Base-by-base conservation (phyloP, 257 asterid species). In the Penstemon eatonii region DNA sequence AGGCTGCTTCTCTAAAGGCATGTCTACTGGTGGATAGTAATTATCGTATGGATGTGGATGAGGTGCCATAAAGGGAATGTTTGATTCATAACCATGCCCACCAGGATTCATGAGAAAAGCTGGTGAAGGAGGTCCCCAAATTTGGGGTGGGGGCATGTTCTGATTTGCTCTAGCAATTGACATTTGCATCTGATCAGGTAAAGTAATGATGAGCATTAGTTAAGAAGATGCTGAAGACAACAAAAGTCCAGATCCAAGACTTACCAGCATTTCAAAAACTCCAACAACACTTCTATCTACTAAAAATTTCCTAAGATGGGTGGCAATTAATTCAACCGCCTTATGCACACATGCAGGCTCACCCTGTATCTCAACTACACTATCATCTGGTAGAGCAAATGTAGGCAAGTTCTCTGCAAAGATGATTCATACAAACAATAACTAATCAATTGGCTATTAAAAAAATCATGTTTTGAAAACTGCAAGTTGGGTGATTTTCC, bases 291-390 rank as follows among this genome's bases (percentile, higher is more conserved):
- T 87, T 55, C 96, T 91, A 79, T 89, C 96, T 55, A 89, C 98
- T 69, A 92, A 82, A 77, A 89, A 92, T 70, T 84, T 92, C 84
- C 96, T 85, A 40, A 89, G 92, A 65, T 92, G 96, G 45, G 84
- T 57, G 47, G 89, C 96, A 74, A 92, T 82, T 73, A 86, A 68
- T 77, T 89, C 98, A 69, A 89, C 85, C 38, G 95, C 98, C 83
- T 84, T 89, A 36, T 84, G 88, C 79, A 82, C 70, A 11, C 86
- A 86, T 37, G 84, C 80, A 53, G 96, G 87, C 62, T 87, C 95
- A 77, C 98, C 98, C 75, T 86, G 95, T 80, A 92, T 83, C 89
- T 89, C 98, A 75, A 92, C 96, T 75, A 92, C 83, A 72, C 92
- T 89, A 73, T 92, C 96, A 62, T 92, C 96, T 7, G 87, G 83